Base-by-base conservation (phyloP, 2,329 filamentous ascomycete genomes). In the Drechslerella stenobrocha region DNA sequence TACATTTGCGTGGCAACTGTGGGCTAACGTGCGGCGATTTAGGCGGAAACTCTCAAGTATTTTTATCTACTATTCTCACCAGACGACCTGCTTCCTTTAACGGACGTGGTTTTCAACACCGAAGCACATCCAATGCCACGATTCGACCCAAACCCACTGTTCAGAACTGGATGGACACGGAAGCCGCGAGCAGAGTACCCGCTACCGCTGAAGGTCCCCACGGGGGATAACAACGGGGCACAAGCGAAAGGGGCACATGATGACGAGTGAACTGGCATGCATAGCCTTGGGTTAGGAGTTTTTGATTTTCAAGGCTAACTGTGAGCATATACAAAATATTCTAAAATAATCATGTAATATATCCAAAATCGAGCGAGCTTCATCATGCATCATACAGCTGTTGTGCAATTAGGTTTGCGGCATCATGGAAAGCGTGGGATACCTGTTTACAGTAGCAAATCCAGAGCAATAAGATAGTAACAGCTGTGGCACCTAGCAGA, bases 41-140 rank as follows among this genome's bases (percentile, higher is more conserved):
- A 90, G 87, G 91, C 93, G 46, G 93, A 98, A 79, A 98, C 93
- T 20, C 80, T 98, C 44, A 98, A 98, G 78, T 98, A 98, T 76
- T 88, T 98, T 76, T 98, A 96, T 76, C 83, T 98, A 37, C 81
- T 98, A 30, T 98, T 98, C 78, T 91, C 89, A 1, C 85, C 88
- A 2, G 81, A 87, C 70, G 88, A 95, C 67, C 77, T 96, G 34
- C 80, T 97, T 40, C 90, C 91, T 1, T 81, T 98, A 28, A 88
- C 93, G 72, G 84, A 91, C 73, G 81, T 96, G 23, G 90, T 98
- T 35, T 85, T 97, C 75, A 98, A 98, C 76, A 98, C 93, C 1
- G 93, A 98, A 78, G 93, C 90, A 1, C 93, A 98, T 77, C 84
- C 89, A 1, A 82, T 98, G 65, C 93, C 93, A 5, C 81, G 87